Evolutionary conservation across 495 filamentous ascomycete species (phyloP).

Genomic region (Penicillium antarcticum): DNA sequence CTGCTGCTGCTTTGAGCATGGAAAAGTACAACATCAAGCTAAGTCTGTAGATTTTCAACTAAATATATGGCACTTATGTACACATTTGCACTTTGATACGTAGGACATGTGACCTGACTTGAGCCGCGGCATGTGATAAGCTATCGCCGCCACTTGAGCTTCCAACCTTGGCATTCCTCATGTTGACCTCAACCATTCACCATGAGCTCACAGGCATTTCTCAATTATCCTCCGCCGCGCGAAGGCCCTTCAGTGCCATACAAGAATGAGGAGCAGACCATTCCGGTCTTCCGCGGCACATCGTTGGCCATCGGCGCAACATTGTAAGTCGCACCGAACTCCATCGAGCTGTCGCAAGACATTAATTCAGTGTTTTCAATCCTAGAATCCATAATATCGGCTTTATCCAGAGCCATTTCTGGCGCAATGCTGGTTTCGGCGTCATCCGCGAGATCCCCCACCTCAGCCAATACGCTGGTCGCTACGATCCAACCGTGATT

Average conservation of each 20-base stretch:
- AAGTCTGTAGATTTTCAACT: slow-evolving; percentile 45
- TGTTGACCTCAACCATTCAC: slow-evolving; percentile 2
- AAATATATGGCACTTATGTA: slow-evolving; percentile 1
- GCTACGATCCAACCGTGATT: slow-evolving; percentile 84
- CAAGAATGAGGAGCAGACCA: slow-evolving; percentile 43
- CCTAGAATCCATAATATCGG: slow-evolving; percentile 52
- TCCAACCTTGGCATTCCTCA: neutral
- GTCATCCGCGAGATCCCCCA: slow-evolving; percentile 53
- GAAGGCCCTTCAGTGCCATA: slow-evolving; percentile 46
- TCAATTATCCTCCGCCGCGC: slow-evolving; percentile 43
- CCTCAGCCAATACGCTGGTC: slow-evolving; percentile 57
- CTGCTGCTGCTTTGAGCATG: slow-evolving; percentile 64
- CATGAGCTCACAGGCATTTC: slow-evolving; percentile 27
- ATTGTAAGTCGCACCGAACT: slow-evolving; percentile 34
- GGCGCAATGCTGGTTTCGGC: slow-evolving; percentile 73
- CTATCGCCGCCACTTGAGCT: neutral
- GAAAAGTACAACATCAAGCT: slow-evolving; percentile 72
- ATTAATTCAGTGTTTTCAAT: neutral
- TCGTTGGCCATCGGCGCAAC: slow-evolving; percentile 48
- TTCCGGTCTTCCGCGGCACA: slow-evolving; percentile 53
- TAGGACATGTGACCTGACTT: slow-evolving; percentile 2
- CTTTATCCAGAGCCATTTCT: slow-evolving; percentile 59
- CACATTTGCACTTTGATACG: neutral
- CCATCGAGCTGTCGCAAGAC: neutral
- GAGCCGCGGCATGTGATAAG: slow-evolving; percentile 17